Percentiles rank a stretch among this genome's conserved stretches.
Conservation (phyloP, 768 basidiomycete species). For the Rhizopogon vulgaris region DNA sequence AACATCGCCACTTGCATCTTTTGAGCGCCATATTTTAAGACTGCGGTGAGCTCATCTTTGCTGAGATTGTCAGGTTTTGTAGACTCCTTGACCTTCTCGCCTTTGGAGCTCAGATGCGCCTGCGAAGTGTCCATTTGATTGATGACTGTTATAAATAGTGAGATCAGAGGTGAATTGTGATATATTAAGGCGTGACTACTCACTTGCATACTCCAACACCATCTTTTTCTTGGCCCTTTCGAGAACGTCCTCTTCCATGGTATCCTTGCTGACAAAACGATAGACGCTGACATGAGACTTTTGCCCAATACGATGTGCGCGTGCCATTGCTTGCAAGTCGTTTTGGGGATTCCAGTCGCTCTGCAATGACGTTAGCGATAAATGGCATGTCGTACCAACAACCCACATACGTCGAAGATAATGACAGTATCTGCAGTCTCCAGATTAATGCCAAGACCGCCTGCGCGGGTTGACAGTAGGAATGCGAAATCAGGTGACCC, state of each 20-base stretch:
- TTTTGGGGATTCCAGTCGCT: constrained; percentile 99
- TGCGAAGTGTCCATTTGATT: constrained; percentile 99
- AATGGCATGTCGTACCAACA: background rate
- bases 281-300: constrained; percentile 99
- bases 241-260: constrained; percentile 98
- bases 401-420: constrained; percentile 84
- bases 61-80: constrained; percentile 79
- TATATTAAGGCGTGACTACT: constrained; percentile 32
- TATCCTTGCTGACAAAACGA: constrained; percentile 97
- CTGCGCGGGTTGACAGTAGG: constrained; percentile 92
- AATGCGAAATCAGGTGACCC: constrained; percentile 96
- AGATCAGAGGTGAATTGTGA: background rate
- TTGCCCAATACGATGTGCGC: constrained; percentile 98
- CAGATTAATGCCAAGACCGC: constrained; percentile 96
- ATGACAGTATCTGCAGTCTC: constrained; percentile 99
- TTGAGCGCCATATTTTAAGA: constrained; percentile 97
- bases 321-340: constrained; percentile 98
- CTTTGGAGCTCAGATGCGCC: constrained; percentile 85
- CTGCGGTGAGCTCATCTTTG: constrained; percentile 95
- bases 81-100: constrained; percentile 54
- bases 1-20: constrained; percentile 64
- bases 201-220: constrained; percentile 99
- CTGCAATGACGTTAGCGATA: constrained; percentile 33
- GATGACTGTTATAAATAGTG: constrained; percentile 61
- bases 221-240: constrained; percentile 99